These are phyloP conservation scores for Podospora pseudoanserina DNA, from an alignment of 495 filamentous ascomycete genomes.

Conservation along the genomic window DNA sequence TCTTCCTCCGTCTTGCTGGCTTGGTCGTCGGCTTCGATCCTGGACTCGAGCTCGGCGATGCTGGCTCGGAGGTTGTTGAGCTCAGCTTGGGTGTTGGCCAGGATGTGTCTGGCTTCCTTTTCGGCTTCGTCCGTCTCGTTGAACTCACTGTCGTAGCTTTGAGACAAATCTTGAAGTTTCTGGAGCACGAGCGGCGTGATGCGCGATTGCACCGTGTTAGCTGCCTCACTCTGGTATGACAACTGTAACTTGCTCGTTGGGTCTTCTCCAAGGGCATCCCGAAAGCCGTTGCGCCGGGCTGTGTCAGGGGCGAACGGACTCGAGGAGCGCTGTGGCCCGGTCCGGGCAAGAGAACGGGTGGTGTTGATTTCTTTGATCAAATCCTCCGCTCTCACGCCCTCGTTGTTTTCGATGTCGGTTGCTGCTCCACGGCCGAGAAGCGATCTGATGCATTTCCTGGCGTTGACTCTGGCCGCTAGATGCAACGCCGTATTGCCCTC, in stretches of 20 bases:
- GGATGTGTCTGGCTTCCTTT: conserved; percentile 54
- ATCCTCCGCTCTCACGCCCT: conserved; percentile 73
- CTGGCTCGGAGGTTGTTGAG: conserved; percentile 47
- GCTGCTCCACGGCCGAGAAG: conserved; percentile 68
- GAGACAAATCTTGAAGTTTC: conserved; percentile 56
- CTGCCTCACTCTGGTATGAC: conserved; percentile 54
- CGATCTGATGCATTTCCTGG: conserved; percentile 67
- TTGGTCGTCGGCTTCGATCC: conserved; percentile 43
- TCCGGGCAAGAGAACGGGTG: conserved; percentile 42
- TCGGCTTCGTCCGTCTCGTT: conserved; percentile 57
- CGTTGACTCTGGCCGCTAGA: conserved; percentile 76
- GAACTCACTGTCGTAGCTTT: conserved; percentile 57
- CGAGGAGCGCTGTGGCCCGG: conserved; percentile 51
- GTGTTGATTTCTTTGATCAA: conserved; percentile 61
- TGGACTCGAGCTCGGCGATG: conserved; percentile 45
- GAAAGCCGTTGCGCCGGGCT: conserved; percentile 40
- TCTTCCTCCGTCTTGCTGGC: conserved; percentile 41
- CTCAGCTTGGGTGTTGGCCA: conserved; percentile 52
- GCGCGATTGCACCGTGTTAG: conserved; percentile 54
- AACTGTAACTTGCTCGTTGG: conserved; percentile 30
- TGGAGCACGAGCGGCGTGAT: conserved; percentile 55
- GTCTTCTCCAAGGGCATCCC: conserved; percentile 36
- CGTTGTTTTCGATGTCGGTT: conserved; percentile 73
- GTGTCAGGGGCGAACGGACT: conserved; percentile 59
- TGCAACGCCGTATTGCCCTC: conserved; percentile 87